Evolutionary conservation across 495 filamentous ascomycete species (phyloP), one percentile per base, ranked within the genome.

Genomic region (Trichocladium uniseriatum): DNA sequence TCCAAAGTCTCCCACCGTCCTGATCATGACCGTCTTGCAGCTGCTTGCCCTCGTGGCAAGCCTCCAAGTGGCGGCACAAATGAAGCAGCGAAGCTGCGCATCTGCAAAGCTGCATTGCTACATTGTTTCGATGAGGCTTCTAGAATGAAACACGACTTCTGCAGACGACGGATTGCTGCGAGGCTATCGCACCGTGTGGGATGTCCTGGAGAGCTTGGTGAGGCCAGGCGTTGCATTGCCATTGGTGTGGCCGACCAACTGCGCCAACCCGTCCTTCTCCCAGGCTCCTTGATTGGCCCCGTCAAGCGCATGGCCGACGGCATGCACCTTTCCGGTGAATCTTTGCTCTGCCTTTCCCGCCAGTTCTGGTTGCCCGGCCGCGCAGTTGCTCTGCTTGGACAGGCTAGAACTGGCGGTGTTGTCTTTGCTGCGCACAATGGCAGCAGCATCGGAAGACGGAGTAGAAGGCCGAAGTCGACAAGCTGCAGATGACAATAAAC

Each of bases 281-380:
- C 34, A 44, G 41, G 19, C 16, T 19, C 10, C 52, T 41, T 51
- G 51, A 54, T 63, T 55, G 58, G 55, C 21, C 53, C 42, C 37
- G 41, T 51, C 55, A 58, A 36, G 48, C 41, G 42, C 29, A 38
- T 45, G 41, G 43, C 51, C 44, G 37, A 35, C 27, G 41, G 35
- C 47, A 46, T 63, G 60, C 60, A 63, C 38, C 43, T 43, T 60
- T 56, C 60, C 60, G 60, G 37, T 19, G 14, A 31, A 16, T 45
- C 24, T 35, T 41, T 34, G 21, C 28, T 43, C 28, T 43, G 29
- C 20, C 16, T 24, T 37, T 36, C 49, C 54, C 52, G 52, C 51
- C 49, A 37, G 45, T 57, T 52, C 29, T 52, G 38, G 37, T 22
- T 41, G 16, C 43, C 41, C 35, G 20, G 20, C 32, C 36, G 16